Base-by-base conservation (phyloP, 1,139 yeast genomes). In the Hanseniaspora uvarum region DNA sequence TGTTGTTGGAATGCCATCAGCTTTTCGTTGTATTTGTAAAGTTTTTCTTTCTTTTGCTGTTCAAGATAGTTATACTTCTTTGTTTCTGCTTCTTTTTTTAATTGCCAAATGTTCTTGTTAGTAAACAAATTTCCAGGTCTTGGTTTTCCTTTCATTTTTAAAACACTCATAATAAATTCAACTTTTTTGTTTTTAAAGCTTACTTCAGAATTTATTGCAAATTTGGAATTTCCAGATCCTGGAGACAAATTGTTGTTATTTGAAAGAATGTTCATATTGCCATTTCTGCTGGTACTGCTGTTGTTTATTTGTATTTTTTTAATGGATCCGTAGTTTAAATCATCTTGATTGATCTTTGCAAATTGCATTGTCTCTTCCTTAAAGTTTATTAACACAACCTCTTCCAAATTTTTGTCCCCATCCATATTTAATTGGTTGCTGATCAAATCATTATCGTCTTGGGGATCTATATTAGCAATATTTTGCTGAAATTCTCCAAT, bases 131-230 rank as follows among this genome's bases (percentile, higher is more conserved):
- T 18, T 14, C 43, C 44, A 4, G 48, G 48, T 37, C 48, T 43
- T 28, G 53, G 53, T n/a, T 50, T 50, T 4, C 53, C 53, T 36
- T 30, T 31, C 53, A 50, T 50, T 24, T 44, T 43, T 28, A 50
- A 23, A 23, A 50, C 45, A n/a, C 31, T 36, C 37, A 31, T 45
- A 5, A 24, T 45, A 21, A 16, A 45, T 14, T 45, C 40, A 11
- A 34, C 6, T n/a, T 16, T 45, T 24, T 23, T 23, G 16, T 34
- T 34, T n/a, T 44, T 14, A 4, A 8, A 6, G 6, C 8, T 33
- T 2, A 11, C 18, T 7, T 21, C 39, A 4, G 30, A 40, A 16
- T 37, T 53, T 52, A n/a, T 28, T 43, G 36, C 51, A 44, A 14
- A 54, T 55, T 31, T 50, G 30, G 33, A 31, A 19, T 30, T 44